A percentile compares a stretch with the other conserved stretches of the same genome.
Evolutionary conservation across 2,329 filamentous ascomycete species (phyloP).

Genomic region (Diplocarpon mali): DNA sequence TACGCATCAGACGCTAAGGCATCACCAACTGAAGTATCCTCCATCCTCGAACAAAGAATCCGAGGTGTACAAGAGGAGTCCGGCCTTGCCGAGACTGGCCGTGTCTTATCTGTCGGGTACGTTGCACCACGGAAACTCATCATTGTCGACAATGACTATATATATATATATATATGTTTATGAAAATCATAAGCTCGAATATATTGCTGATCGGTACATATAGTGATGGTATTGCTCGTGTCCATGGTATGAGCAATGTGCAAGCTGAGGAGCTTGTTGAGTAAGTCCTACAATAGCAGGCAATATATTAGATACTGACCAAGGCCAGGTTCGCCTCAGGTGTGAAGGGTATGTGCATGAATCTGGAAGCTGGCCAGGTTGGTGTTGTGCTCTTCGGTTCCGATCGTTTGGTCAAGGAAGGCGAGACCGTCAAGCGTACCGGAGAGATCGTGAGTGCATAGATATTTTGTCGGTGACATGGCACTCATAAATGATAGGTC

Average conservation of each 20-base stretch:
- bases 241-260: slow-evolving; percentile 99
- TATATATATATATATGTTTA: slow-evolving; percentile 7
- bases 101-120: slow-evolving; percentile 98
- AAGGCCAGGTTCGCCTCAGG: slow-evolving; percentile 82
- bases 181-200: not conserved
- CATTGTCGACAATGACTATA: slow-evolving; percentile 12
- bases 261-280: slow-evolving; percentile 99
- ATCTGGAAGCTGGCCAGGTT: slow-evolving; percentile 99
- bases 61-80: slow-evolving; percentile 97
- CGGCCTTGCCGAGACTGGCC: slow-evolving; percentile 93
- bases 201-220: slow-evolving; percentile 22
- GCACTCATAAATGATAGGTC: slow-evolving; percentile 48
- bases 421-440: slow-evolving; percentile 99
- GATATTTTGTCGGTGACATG: not conserved
- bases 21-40: slow-evolving; percentile 93
- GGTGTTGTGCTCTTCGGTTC: slow-evolving; percentile 99
- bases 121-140: slow-evolving; percentile 31
- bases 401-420: slow-evolving; percentile 98
- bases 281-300: slow-evolving; percentile 46
- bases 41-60: slow-evolving; percentile 98
- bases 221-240: slow-evolving; percentile 99
- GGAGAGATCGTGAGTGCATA: slow-evolving; percentile 80
- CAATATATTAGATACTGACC: slow-evolving; percentile 14
- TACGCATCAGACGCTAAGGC: slow-evolving; percentile 94
- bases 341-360: slow-evolving; percentile 99